phyloP scores from a whole-genome alignment of 805 yeast genomes.

The Wickerhamomyces chambardii region DNA sequence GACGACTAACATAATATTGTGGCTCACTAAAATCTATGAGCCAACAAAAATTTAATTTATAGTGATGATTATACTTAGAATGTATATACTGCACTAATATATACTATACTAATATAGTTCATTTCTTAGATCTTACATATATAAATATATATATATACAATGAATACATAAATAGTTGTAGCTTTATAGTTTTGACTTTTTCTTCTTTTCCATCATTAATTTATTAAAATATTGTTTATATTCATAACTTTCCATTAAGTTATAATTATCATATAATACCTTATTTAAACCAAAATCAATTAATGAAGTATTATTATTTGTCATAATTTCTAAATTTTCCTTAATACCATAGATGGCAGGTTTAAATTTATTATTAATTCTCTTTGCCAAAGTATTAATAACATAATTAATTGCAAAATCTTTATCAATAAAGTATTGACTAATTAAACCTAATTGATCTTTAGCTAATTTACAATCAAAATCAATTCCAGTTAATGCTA shows the following conservation, averaged over 20 bases:
- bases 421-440: conserved; percentile 35
- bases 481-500: conserved; percentile 51
- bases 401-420: conserved; percentile 42
- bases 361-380: conserved; percentile 35
- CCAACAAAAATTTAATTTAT: too few relatives aligned
- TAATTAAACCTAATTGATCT: conserved; percentile 41
- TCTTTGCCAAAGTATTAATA: conserved; percentile 32
- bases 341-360: conserved; percentile 66
- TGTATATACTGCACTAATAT: too few relatives aligned
- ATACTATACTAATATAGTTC: too few relatives aligned
- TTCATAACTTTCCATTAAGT: conserved; percentile 6
- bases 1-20: too few relatives aligned
- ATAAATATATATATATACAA: too few relatives aligned
- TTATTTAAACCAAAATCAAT: conserved; percentile 36
- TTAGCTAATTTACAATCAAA: conserved; percentile 49
- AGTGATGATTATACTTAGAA: too few relatives aligned
- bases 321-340: conserved; percentile 34
- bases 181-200: too few relatives aligned
- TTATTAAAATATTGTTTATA: conserved; percentile 7
- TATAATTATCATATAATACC: conserved; percentile 45
- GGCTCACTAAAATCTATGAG: too few relatives aligned
- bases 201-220: background rate
- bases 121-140: too few relatives aligned
- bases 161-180: too few relatives aligned
- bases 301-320: conserved; percentile 24